These are phyloP conservation scores for Diaporthe velutina DNA, from an alignment of 2,329 filamentous ascomycete species.

Conservation along the genomic window DNA sequence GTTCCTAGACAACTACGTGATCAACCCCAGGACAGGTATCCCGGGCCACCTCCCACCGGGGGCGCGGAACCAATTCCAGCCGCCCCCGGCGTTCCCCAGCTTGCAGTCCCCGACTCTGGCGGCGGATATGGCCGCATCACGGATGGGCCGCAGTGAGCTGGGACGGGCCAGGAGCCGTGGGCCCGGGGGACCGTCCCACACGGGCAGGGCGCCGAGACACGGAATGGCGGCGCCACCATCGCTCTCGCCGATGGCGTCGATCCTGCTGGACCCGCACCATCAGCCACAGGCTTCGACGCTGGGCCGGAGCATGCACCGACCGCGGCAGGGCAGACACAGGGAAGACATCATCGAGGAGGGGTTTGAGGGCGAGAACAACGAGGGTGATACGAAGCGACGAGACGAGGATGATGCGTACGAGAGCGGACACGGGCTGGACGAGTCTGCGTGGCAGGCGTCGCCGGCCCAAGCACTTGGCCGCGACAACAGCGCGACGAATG, in stretches of 20 bases:
- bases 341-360: slow-evolving; percentile 70
- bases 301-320: slow-evolving; percentile 61
- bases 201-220: slow-evolving; percentile 57
- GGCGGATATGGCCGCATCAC: slow-evolving; percentile 67
- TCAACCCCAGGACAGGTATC: slow-evolving; percentile 77
- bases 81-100: slow-evolving; percentile 80
- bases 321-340: slow-evolving; percentile 56
- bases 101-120: slow-evolving; percentile 73
- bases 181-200: slow-evolving; percentile 50
- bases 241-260: slow-evolving; percentile 77
- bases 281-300: slow-evolving; percentile 70
- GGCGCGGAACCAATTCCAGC: slow-evolving; percentile 74
- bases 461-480: slow-evolving; percentile 64
- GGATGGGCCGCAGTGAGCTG: slow-evolving; percentile 58
- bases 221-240: slow-evolving; percentile 59
- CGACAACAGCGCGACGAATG: slow-evolving; percentile 63
- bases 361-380: slow-evolving; percentile 59
- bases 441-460: slow-evolving; percentile 71
- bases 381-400: slow-evolving; percentile 60
- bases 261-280: slow-evolving; percentile 81
- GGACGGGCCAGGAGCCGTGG: slow-evolving; percentile 56
- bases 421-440: slow-evolving; percentile 64
- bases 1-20: slow-evolving; percentile 92
- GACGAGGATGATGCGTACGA: slow-evolving; percentile 72
- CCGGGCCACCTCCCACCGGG: slow-evolving; percentile 71